These are phyloP conservation scores for Suillus brevipes DNA, from an alignment of 768 basidiomycete species.

Conservation along the genomic window DNA sequence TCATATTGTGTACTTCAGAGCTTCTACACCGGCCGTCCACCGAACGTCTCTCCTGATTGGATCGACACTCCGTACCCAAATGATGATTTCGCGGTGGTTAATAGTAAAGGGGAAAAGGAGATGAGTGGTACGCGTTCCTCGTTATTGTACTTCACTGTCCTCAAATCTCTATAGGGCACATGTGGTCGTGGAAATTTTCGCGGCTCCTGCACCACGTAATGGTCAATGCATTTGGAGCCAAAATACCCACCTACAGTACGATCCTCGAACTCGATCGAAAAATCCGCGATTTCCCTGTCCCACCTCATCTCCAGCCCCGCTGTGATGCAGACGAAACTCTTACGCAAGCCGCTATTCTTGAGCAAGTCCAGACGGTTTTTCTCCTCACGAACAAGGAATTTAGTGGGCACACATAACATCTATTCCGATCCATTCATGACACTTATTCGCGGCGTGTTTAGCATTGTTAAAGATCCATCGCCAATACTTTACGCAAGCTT, in stretches of 20 bases:
- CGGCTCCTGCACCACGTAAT: conserved; percentile 52
- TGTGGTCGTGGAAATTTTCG: conserved; percentile 58
- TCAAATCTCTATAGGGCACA: conserved; percentile 42
- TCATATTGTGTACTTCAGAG: conserved; percentile 43
- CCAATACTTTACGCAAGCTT: conserved; percentile 64
- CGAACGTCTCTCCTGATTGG: conserved; percentile 50
- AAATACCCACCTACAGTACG: conserved; percentile 48
- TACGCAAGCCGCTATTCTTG: conserved; percentile 17
- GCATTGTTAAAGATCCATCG: conserved; percentile 67
- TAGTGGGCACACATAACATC: conserved; percentile 33
- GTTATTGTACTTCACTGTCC: background rate
- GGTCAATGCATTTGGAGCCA: conserved; percentile 51
- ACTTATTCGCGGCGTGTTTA: conserved; percentile 22
- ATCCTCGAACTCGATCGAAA: conserved; percentile 61
- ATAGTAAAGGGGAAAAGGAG: conserved; percentile 36
- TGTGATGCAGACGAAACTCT: conserved; percentile 22
- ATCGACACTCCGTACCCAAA: conserved; percentile 58
- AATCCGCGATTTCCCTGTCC: conserved; percentile 60
- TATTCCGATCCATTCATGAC: background rate
- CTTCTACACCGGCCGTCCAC: conserved; percentile 60
- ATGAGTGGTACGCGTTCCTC: conserved; percentile 41
- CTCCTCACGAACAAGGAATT: conserved; percentile 50
- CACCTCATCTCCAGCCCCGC: conserved; percentile 43
- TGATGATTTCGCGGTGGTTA: conserved; percentile 38
- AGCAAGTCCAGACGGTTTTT: conserved; percentile 43